Evolutionary conservation across 2,329 filamentous ascomycete genomes (phyloP), one percentile per base, ranked within the genome.

Genomic region (Xylariaceae sp.): DNA sequence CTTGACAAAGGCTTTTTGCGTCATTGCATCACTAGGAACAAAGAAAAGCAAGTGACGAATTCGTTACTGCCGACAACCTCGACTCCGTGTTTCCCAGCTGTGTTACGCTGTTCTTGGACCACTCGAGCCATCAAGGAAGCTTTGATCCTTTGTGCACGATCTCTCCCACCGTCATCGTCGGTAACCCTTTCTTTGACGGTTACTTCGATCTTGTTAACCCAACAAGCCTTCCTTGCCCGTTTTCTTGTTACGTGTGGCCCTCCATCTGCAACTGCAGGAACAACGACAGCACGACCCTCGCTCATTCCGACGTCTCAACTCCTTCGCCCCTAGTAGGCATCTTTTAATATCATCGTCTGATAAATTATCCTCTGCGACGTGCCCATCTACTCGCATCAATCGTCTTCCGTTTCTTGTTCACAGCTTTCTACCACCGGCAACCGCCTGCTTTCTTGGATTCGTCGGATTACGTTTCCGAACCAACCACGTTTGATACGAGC

Each of bases 401-500:
- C 59, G 60, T 65, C 60, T 65, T 70, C 62, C 65, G 63, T 67
- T 71, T 70, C 67, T 70, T 69, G 67, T 69, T 56, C 53, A 65
- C 69, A 66, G 46, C 60, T 71, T 71, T 65, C 57, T 56, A 64
- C 53, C 58, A 39, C 49, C 55, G 64, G 60, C 61, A 66, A 55
- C 23, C 50, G 21, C 58, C 62, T 62, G 60, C 53, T 62, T 69
- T 71, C 63, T 68, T 65, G 65, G 67, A 65, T 67, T 68, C 54
- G 60, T 62, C 64, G 61, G 62, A 68, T 53, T 64, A 51, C 61
- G 12, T 60, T 64, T 67, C 63, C 66, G 65, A 66, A 63, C 70
- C 65, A 65, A 65, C 55, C 62, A 64, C 69, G 68, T 69, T 73
- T 69, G 70, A 72, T 66, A 71, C 69, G 66, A 67, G 60, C 62